Evolutionary conservation across 345 rosid genomes (phyloP).

Genomic region (Clarkia xantiana): DNA sequence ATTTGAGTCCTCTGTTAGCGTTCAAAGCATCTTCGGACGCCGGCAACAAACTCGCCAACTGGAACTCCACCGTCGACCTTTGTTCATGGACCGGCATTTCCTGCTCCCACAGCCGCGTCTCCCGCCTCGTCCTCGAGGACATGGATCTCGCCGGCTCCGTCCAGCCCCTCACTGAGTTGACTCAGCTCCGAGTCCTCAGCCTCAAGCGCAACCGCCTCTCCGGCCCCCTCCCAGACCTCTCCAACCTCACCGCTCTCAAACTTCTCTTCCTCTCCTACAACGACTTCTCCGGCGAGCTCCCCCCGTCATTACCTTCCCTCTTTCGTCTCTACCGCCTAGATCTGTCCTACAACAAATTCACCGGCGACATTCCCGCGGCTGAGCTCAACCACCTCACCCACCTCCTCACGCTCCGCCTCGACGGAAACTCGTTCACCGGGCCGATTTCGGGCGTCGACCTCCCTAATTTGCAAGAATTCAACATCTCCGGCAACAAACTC

Average conservation of each 20-base stretch:
- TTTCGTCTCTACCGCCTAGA: constrained; percentile 61
- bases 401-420: constrained; percentile 65
- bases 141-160: constrained; percentile 44
- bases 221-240: constrained; percentile 51
- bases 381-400: constrained; percentile 38
- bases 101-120: constrained; percentile 45
- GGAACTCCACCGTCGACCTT: constrained; percentile 44
- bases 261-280: constrained; percentile 69
- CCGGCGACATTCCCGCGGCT: constrained; percentile 43
- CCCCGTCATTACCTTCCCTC: constrained; percentile 31
- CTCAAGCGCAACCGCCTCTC: constrained; percentile 51
- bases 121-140: constrained; percentile 58
- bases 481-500: constrained; percentile 48
- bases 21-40: constrained; percentile 49
- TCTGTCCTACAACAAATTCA: constrained; percentile 65
- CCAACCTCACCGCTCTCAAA: constrained; percentile 54
- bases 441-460: constrained; percentile 27
- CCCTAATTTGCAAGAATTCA: constrained; percentile 58
- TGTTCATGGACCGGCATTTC: constrained; percentile 65
- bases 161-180: constrained; percentile 29
- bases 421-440: constrained; percentile 50
- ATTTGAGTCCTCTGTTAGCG: constrained; percentile 29
- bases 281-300: constrained; percentile 51
- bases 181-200: constrained; percentile 73
- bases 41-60: constrained; percentile 33